Percentiles rank a stretch among this genome's conserved stretches.
These are phyloP conservation scores for Pestalotiopsis sp. DNA, from an alignment of 2,329 filamentous ascomycete genomes.

Conservation along the genomic window DNA sequence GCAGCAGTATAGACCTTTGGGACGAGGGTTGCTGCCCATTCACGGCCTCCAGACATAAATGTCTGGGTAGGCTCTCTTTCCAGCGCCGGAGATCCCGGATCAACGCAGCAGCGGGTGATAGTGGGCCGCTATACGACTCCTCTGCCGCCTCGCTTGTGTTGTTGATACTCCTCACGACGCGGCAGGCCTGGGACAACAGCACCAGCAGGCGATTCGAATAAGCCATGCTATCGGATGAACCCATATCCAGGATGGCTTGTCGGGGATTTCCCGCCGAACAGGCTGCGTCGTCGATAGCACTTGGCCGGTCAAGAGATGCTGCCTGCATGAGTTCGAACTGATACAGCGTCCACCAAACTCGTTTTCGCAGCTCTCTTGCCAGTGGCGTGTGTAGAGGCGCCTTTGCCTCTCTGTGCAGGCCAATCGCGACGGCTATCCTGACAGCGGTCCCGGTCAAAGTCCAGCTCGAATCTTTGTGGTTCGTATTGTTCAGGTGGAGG, in stretches of 20 bases:
- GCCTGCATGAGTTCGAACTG: constrained; percentile 41
- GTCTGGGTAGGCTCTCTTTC: constrained; percentile 38
- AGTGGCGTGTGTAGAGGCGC: constrained; percentile 36
- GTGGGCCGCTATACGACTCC: constrained; percentile 37
- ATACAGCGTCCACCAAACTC: constrained; percentile 37
- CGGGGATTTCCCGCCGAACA: constrained; percentile 36
- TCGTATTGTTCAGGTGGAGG: constrained; percentile 46
- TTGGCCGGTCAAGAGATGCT: constrained; percentile 44
- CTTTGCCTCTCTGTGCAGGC: constrained; percentile 42
- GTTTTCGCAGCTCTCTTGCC: constrained; percentile 30
- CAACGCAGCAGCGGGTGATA: constrained; percentile 39
- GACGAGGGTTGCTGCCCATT: constrained; percentile 34
- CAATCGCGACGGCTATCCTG: constrained; percentile 45
- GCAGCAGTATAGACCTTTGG: constrained; percentile 38
- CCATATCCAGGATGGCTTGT: constrained; percentile 36
- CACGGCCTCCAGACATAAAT: constrained; percentile 35
- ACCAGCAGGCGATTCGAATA: constrained; percentile 38
- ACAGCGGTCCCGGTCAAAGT: constrained; percentile 44
- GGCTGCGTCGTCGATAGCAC: constrained; percentile 40
- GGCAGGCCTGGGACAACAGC: constrained; percentile 39
- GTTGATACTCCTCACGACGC: constrained; percentile 33
- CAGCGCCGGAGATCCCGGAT: constrained; percentile 41
- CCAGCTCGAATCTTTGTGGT: constrained; percentile 42
- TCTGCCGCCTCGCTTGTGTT: constrained; percentile 21
- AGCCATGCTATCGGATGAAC: constrained; percentile 38